Percentiles rank a stretch among this genome's conserved stretches.
These are phyloP conservation scores for Neospora caninum DNA, from an alignment of 169 alveolate genomes.

Conservation along the genomic window DNA sequence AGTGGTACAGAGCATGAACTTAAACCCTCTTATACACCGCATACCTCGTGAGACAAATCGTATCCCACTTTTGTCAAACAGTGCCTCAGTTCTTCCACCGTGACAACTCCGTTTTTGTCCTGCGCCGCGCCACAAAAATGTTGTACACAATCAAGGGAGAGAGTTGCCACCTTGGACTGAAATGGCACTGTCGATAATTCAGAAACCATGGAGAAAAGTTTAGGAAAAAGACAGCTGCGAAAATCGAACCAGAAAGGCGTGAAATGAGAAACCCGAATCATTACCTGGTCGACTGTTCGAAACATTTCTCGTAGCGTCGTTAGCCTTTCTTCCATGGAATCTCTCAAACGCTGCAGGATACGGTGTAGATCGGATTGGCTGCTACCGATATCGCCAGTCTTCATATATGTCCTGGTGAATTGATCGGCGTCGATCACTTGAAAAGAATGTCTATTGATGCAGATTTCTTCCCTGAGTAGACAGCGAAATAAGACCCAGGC, in stretches of 20 bases:
- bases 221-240: too few species aligned
- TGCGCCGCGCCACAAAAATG: neutral
- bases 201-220: too few species aligned
- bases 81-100: neutral
- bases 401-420: neutral
- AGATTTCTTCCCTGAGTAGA: neutral
- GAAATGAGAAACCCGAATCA: neutral
- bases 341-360: slow-evolving; percentile 11
- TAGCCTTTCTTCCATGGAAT: slow-evolving; percentile 17
- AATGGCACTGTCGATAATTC: neutral
- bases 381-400: neutral
- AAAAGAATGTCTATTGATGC: neutral
- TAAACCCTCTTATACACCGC: neutral
- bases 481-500: neutral
- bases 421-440: neutral
- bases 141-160: neutral
- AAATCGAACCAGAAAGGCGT: too few species aligned
- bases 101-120: slow-evolving; percentile 45
- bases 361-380: neutral
- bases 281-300: slow-evolving; percentile 34
- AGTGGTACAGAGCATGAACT: neutral
- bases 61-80: neutral
- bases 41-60: slow-evolving; percentile 19
- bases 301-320: slow-evolving; percentile 13
- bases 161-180: neutral